Evolutionary conservation across 2,329 filamentous ascomycete genomes (phyloP), one percentile per base, ranked within the genome.

Genomic region (Ophiostoma fasciatum): DNA sequence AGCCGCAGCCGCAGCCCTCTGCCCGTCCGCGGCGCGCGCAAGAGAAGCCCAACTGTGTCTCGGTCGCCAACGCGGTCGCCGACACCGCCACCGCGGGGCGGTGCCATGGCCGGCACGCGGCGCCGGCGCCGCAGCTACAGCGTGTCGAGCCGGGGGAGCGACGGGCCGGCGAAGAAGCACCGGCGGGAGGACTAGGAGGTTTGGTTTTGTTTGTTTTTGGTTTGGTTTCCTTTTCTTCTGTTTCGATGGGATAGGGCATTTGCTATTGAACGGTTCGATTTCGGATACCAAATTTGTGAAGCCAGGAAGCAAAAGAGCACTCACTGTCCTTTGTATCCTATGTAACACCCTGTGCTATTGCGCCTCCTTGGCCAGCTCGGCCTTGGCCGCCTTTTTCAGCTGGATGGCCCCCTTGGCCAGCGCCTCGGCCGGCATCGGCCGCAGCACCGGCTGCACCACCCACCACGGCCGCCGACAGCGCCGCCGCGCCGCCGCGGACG

Each of bases 341-440:
- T 25, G 4, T 28, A 7, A 20, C 23, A 9, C 6, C 27, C 4
- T 15, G 19, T 14, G 7, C 23, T 22, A 8, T 11, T 9, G 17
- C 23, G 17, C 21, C 10, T 35, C 11, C 14, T 11, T 14, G 4
- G 12, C 28, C 26, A 30, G 28, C 29, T 33, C 23, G 7, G 18
- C 30, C 26, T 58, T 63, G 22, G 70, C 65, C 53, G 85, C 85
- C 61, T 84, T 87, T 48, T 76, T 82, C 42, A 78, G 53, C 39
- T 66, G 71, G 54, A 93, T 66, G 3, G 81, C 78, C 0, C 87
- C 87, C 53, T 83, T 85, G 43, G 78, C 77, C 45, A 90, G 50
- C 3, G 90, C 90, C 60, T 96, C 88, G 46, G 80, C 81, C 0
- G 90, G 90, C 49, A 94, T 55, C 28, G 85, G 87, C 38, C 87